Conservation (phyloP, 768 basidiomycete species). For the Lentinula boryana region DNA sequence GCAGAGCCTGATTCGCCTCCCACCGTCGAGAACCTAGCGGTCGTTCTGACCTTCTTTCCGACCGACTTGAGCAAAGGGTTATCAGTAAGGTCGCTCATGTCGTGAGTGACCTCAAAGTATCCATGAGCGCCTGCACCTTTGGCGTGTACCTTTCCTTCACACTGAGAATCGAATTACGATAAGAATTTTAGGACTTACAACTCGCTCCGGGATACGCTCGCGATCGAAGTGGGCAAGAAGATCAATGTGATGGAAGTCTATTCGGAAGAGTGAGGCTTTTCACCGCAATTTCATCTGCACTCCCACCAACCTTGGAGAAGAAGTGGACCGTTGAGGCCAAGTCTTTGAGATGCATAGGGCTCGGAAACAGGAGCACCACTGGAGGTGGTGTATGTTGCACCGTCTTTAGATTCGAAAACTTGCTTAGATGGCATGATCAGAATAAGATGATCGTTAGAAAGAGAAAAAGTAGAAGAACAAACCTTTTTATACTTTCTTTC, state of each 20-base stretch:
- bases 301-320: conserved; percentile 68
- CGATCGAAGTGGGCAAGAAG: conserved; percentile 89
- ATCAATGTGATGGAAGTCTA: conserved; percentile 88
- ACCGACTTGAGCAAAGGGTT: conserved; percentile 59
- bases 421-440: conserved; percentile 58
- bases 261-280: background rate
- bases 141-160: conserved; percentile 67
- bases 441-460: background rate
- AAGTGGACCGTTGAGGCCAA: conserved; percentile 74
- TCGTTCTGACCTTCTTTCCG: conserved; percentile 65
- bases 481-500: background rate
- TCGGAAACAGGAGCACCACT: conserved; percentile 72
- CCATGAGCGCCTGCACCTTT: conserved; percentile 94
- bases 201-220: conserved; percentile 94
- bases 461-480: background rate
- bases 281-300: background rate
- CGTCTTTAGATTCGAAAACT: conserved; percentile 47
- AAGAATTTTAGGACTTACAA: conserved; percentile 39
- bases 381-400: conserved; percentile 76
- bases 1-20: conserved; percentile 84
- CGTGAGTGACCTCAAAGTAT: conserved; percentile 84
- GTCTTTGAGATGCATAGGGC: conserved; percentile 76
- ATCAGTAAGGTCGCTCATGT: conserved; percentile 76
- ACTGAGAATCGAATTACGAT: conserved; percentile 21
- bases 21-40: conserved; percentile 91